Evolutionary conservation across 2,329 filamentous ascomycete species (phyloP).

Genomic region (Colletotrichum costaricense): DNA sequence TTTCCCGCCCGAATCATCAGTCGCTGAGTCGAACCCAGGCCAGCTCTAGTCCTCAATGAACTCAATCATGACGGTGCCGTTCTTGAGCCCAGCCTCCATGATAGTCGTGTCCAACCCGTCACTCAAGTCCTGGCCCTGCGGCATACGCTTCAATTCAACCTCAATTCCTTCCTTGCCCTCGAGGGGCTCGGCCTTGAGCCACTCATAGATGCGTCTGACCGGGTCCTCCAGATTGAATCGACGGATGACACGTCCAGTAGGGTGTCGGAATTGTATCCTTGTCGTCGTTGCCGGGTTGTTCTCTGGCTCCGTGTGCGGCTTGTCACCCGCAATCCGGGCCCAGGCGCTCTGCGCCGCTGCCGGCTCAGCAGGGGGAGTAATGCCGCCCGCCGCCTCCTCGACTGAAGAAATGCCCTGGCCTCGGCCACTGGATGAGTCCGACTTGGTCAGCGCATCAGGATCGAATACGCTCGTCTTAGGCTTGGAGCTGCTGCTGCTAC

Average conservation of each 20-base stretch:
- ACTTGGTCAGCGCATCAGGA: constrained; percentile 88
- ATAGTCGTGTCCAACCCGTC: constrained; percentile 79
- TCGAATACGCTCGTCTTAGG: constrained; percentile 73
- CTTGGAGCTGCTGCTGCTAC: constrained; percentile 48
- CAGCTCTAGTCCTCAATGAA: constrained; percentile 71
- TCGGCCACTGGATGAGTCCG: constrained; percentile 61
- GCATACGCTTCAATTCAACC: constrained; percentile 91
- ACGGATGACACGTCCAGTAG: constrained; percentile 85
- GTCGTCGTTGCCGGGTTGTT: constrained; percentile 79
- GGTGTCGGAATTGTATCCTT: constrained; percentile 91
- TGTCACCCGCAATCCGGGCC: constrained; percentile 75
- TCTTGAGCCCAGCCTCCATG: constrained; percentile 85
- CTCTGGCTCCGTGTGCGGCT: constrained; percentile 82
- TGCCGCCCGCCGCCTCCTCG: constrained; percentile 32
- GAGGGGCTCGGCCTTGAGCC: constrained; percentile 90
- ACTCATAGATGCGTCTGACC: constrained; percentile 91
- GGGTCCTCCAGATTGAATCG: constrained; percentile 83
- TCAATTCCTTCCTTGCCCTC: constrained; percentile 81
- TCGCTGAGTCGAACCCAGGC: background rate
- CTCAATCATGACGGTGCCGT: constrained; percentile 95
- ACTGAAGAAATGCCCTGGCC: constrained; percentile 51
- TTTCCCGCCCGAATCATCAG: background rate
- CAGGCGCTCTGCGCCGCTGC: constrained; percentile 61
- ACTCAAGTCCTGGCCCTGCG: constrained; percentile 82
- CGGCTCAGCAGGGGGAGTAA: constrained; percentile 35